Evolutionary conservation across 176 grass and related monocot species (phyloP).

Genomic region (Stipa capillata): DNA sequence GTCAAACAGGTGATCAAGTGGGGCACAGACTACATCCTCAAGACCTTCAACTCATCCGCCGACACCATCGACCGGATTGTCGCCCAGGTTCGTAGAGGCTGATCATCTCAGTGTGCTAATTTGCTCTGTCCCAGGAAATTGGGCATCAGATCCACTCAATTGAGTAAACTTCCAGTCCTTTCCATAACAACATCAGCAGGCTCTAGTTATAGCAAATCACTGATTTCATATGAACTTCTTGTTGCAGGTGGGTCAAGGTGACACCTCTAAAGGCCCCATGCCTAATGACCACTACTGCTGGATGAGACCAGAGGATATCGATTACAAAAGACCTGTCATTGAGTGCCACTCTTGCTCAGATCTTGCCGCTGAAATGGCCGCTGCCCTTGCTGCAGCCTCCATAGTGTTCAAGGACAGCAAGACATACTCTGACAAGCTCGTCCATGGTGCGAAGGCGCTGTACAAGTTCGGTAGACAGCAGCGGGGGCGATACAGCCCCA

Average conservation of each 20-base stretch:
- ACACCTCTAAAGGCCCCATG: conserved; percentile 64
- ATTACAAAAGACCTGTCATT: conserved; percentile 66
- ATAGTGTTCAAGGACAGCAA: conserved; percentile 93
- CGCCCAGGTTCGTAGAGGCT: conserved; percentile 42
- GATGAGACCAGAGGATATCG: conserved; percentile 78
- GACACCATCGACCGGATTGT: conserved; percentile 74
- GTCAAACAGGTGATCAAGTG: conserved; percentile 77
- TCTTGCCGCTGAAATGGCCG: conserved; percentile 81
- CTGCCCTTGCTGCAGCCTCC: conserved; percentile 81
- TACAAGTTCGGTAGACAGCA: conserved; percentile 74
- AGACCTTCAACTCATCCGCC: conserved; percentile 82
- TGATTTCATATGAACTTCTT: conserved; percentile 16
- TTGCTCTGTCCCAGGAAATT: not conserved
- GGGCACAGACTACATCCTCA: conserved; percentile 87
- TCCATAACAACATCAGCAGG: not conserved
- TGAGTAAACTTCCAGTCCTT: not conserved
- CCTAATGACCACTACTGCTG: conserved; percentile 94
- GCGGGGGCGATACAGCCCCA: conserved; percentile 60
- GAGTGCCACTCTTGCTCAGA: conserved; percentile 85
- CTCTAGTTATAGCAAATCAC: not conserved
- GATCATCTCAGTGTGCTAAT: not conserved
- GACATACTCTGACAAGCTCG: conserved; percentile 77
- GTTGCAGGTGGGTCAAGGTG: conserved; percentile 67
- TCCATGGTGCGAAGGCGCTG: conserved; percentile 64
- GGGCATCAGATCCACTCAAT: not conserved